Evolutionary conservation across 2,329 filamentous ascomycete genomes (phyloP), one percentile per base, ranked within the genome.

Genomic region (Plectosphaerella plurivora): DNA sequence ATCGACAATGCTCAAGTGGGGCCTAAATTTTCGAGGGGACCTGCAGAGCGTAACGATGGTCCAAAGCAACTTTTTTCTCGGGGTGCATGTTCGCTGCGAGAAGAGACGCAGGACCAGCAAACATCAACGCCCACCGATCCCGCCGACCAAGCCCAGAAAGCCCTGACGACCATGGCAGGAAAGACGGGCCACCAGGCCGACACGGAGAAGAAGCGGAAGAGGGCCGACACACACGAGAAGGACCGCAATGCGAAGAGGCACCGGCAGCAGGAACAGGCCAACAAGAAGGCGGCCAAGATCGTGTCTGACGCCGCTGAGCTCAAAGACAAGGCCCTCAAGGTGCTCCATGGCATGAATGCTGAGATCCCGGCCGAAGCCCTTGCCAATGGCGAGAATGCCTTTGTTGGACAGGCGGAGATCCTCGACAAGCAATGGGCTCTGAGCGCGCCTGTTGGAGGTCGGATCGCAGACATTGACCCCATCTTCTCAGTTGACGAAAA

Each of bases 401-500:
- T 51, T 35, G 45, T 55, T 18, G 55, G 47, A 16, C 52, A 53
- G 42, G 47, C 53, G 25, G 53, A 57, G 10, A 12, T 12, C 11
- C 41, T 16, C 4, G 41, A 16, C n/a, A 20, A 20, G 10, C 41
- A 18, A 5, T 88, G 85, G 85, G 78, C 73, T 59, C 66, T 87
- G 22, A 86, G 84, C 4, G 78, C 80, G 58, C 79, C 84, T 12
- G 81, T 86, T 75, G 84, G 83, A 50, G 84, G 84, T 22, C 73
- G 82, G 54, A 86, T 87, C 72, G 70, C 83, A 47, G 76, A 86
- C 61, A 78, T 86, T 54, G 84, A 87, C 56, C 82, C 84, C 2
- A 77, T 87, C 44, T 75, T 87, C 58, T 79, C 80, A 4, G 64
- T 67, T 2, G 81, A 87, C 63, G 83, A 87, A 64, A 76, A 77